Conservation (phyloP, 139 green algal species). For the Coccomyxa sp. region DNA sequence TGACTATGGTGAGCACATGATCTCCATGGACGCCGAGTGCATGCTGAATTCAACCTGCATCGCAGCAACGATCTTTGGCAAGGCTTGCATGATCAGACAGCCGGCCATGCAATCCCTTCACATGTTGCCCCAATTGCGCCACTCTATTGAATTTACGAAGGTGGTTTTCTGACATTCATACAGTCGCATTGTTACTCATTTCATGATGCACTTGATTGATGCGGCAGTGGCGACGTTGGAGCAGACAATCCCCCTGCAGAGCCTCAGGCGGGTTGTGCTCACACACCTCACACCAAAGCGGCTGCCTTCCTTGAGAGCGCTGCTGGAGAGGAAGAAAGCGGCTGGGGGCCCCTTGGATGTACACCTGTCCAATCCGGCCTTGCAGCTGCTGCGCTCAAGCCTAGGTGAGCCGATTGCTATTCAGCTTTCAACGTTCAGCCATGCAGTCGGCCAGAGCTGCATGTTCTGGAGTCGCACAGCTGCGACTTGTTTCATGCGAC, state of each 20-base stretch:
- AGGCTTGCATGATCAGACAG: not conserved
- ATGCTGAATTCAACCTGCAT: not conserved
- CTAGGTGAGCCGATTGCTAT: conserved; percentile 18
- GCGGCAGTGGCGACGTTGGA: conserved; percentile 46
- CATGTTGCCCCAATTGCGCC: not conserved
- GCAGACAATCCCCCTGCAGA: conserved; percentile 11
- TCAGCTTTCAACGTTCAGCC: no score
- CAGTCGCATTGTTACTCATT: not conserved
- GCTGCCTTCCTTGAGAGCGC: conserved; percentile 54
- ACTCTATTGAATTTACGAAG: not conserved
- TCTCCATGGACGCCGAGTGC: not conserved
- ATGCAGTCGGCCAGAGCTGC: no score
- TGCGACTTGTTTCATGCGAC: no score
- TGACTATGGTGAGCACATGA: conserved; percentile 48
- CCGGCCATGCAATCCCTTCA: not conserved
- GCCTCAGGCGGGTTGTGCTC: conserved; percentile 70
- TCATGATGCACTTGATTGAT: not conserved
- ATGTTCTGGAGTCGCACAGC: no score
- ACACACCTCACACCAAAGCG: conserved; percentile 83
- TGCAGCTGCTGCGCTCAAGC: conserved; percentile 46
- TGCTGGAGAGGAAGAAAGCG: conserved; percentile 44
- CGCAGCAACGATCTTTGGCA: not conserved
- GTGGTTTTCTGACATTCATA: not conserved
- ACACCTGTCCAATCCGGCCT: conserved; percentile 73
- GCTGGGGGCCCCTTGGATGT: conserved; percentile 44